These are phyloP conservation scores for Sarocladiaceae sp. DNA, from an alignment of 2,329 filamentous ascomycete species.

Conservation along the genomic window DNA sequence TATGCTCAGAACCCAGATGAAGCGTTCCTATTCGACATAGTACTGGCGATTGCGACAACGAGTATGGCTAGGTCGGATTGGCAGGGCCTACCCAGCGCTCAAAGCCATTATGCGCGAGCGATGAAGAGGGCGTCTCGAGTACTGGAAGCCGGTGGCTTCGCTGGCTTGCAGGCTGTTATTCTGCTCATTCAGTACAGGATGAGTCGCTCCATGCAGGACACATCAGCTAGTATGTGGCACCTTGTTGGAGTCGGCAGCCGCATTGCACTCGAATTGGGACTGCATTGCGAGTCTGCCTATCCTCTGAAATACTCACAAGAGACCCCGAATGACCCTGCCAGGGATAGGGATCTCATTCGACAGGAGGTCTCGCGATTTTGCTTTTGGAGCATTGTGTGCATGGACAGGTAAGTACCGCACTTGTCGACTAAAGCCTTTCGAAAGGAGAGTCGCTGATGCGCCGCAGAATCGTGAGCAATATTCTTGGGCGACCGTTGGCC, in stretches of 20 bases:
- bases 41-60: conserved; percentile 36
- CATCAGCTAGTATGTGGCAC: conserved; percentile 38
- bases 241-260: conserved; percentile 36
- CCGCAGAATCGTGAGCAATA: conserved; percentile 22
- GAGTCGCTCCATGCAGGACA: conserved; percentile 32
- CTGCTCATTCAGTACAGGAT: conserved; percentile 39
- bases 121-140: conserved; percentile 32
- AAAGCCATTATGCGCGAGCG: conserved; percentile 35
- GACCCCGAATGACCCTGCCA: conserved; percentile 10
- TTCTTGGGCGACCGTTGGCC: conserved; percentile 34
- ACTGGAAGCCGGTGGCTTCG: conserved; percentile 28
- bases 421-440: no score
- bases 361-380: conserved; percentile 31
- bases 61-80: conserved; percentile 40
- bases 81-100: conserved; percentile 36
- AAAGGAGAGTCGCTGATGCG: no score
- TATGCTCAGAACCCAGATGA: conserved; percentile 21
- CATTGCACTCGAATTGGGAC: conserved; percentile 35
- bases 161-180: conserved; percentile 35
- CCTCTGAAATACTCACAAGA: conserved; percentile 6
- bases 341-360: conserved; percentile 15
- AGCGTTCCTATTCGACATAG: conserved; percentile 38
- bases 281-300: conserved; percentile 34
- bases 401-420: conserved; percentile 36
- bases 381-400: conserved; percentile 38